Conservation (phyloP, 768 basidiomycete genomes). For the Pulveroboletus frians region DNA sequence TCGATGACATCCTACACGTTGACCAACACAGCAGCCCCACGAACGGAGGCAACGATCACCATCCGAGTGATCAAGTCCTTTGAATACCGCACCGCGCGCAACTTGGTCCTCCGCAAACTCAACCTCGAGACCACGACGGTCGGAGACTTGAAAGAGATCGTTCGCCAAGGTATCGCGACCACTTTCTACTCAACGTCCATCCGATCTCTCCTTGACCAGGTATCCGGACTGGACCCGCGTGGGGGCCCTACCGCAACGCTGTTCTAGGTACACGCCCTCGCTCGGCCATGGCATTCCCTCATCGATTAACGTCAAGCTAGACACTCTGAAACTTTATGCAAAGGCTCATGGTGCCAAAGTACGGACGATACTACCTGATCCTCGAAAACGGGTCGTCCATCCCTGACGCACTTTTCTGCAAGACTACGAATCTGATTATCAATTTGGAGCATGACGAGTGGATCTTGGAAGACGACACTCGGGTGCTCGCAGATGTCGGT, state of each 20-base stretch:
- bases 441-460: constrained; percentile 95
- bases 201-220: constrained; percentile 39
- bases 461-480: constrained; percentile 69
- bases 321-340: constrained; percentile 92
- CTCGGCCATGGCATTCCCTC: background rate
- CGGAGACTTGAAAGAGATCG: constrained; percentile 67
- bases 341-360: constrained; percentile 95
- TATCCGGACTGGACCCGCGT: constrained; percentile 67
- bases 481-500: constrained; percentile 62
- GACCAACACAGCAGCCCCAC: constrained; percentile 63
- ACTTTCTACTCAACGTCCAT: background rate
- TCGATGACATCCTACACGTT: constrained; percentile 40
- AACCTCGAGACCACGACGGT: constrained; percentile 80
- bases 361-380: background rate
- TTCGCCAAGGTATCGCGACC: constrained; percentile 50
- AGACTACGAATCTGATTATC: constrained; percentile 98
- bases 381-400: background rate
- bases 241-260: constrained; percentile 83
- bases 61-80: constrained; percentile 94
- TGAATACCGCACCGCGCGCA: constrained; percentile 83
- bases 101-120: constrained; percentile 75
- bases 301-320: constrained; percentile 36
- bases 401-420: background rate
- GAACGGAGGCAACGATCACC: constrained; percentile 78
- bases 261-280: constrained; percentile 50